A percentile compares a stretch with the other conserved stretches of the same genome.
phyloP scores from a whole-genome alignment of 2,329 filamentous ascomycete genomes.

The Arthrobotrys sphaeroides region DNA sequence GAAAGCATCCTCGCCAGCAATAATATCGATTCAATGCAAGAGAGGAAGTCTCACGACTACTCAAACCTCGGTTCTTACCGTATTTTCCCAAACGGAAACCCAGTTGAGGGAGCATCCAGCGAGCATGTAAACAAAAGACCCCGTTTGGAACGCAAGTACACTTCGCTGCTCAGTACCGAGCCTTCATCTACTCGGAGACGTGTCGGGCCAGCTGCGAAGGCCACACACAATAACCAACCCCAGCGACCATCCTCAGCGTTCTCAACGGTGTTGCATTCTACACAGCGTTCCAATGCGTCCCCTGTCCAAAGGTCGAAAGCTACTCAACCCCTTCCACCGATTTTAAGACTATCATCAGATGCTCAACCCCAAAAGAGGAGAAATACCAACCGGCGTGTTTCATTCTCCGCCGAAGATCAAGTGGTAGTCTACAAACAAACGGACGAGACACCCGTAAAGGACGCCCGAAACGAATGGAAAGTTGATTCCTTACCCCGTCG shows the following conservation, averaged over 20 bases:
- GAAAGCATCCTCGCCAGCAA: not conserved
- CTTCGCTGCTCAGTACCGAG: not conserved
- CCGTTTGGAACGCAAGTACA: not conserved
- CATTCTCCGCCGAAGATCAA: slow-evolving; percentile 25
- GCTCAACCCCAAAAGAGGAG: not conserved
- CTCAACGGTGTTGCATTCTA: not conserved
- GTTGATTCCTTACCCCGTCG: not conserved
- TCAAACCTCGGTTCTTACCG: not conserved
- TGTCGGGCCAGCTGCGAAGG: not conserved
- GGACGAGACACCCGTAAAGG: slow-evolving; percentile 15
- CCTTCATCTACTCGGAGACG: not conserved
- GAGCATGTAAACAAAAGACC: not conserved
- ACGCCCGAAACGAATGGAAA: slow-evolving; percentile 20
- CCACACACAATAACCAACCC: not conserved
- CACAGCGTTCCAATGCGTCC: not conserved
- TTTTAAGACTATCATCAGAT: not conserved
- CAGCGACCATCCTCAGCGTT: not conserved
- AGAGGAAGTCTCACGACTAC: not conserved
- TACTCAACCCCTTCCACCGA: not conserved
- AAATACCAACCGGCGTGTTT: slow-evolving; percentile 2
- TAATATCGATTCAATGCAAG: not conserved
- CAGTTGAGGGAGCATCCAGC: not conserved
- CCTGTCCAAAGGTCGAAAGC: too few relatives aligned
- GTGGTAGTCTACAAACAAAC: slow-evolving; percentile 9
- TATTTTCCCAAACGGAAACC: not conserved